Evolutionary conservation across 768 basidiomycete genomes (phyloP), one percentile per base, ranked within the genome.

Genomic region (Auricularia cornea): DNA sequence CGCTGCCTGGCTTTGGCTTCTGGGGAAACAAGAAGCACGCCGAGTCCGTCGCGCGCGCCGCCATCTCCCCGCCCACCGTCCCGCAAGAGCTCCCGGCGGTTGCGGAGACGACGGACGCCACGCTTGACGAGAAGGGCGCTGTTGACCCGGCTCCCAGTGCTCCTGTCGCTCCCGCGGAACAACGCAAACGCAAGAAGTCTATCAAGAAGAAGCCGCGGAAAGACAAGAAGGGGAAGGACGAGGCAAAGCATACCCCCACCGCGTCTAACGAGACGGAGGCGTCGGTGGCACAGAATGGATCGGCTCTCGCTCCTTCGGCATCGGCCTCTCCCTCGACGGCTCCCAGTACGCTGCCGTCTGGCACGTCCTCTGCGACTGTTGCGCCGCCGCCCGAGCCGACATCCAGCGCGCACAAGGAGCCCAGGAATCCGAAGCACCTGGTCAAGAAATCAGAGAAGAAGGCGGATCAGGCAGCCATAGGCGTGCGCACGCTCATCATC

Each of bases 401-500:
- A 38, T 38, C 35, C 10, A 38, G 35, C 35, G 35, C 10, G 35
- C 35, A 38, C 35, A 38, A 38, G 35, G 35, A 38, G 35, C 35
- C 35, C 35, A 38, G 35, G 35, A 38, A 38, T 38, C 35, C 35
- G 44, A 48, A 48, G 23, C 44, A 48, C 20, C 44, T 54, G 38
- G 54, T 48, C 16, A 59, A 54, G 41, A 59, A 59, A 44, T 78
- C 84, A 6, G 82, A 88, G 60, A 85, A 80, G 70, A 81, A 81
- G 3, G 88, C 89, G 23, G 81, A 82, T 68, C 78, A 85, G 65
- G 84, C 83, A 23, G 91, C 91, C 2, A 64, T 82, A 60, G 72
- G 84, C 52, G 76, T 90, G 44, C 87, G 87, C 60, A 78, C 84
- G 10, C 77, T 92, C 66, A 92, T 92, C 66, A 72, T 89, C 65